Evolutionary conservation across 2,329 filamentous ascomycete species (phyloP), one percentile per base, ranked within the genome.

Genomic region (Talaromyces funiculosus): DNA sequence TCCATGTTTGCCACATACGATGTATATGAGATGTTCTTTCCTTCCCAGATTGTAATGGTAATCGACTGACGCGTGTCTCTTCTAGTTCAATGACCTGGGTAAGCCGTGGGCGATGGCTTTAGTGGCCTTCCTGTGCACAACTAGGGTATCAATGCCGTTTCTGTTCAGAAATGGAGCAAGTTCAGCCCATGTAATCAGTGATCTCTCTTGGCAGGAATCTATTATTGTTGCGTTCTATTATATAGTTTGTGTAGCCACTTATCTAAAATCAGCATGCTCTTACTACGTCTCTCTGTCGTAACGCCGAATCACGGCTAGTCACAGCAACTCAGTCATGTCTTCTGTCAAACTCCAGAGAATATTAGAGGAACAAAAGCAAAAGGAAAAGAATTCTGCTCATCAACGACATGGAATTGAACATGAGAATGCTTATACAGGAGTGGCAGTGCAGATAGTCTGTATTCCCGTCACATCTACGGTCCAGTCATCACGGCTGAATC

Each of bases 401-500:
- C 26, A 4, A 6, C 10, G 26, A 7, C 4, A 45, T 3, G 20
- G 10, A 26, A 47, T 26, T 5, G 5, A 29, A 10, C 1, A 47
- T 12, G 2, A n/a, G 16, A 47, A 29, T 47, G 7, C 7, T 5
- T 47, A 20, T 29, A 31, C 3, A 18, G 29, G 24, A 47, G 24
- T 29, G 12, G 22, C 4, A 16, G 10, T 3, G n/a, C 37, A 10
- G 6, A 26, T 16, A 24, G 42, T 45, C 5, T 26, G 9, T 3
- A 47, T 16, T 6, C 4, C 43, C 12, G 9, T 10, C 26, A 18
- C 16, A 31, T 49, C 45, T 49, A 49, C 8, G 18, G 18, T 31
- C 45, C 45, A 31, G 26, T 49, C 51, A 53, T 24, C 18, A 53
- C 51, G 38, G 29, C 40, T 51, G 31, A 24, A 26, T 62, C 60